Evolutionary conservation across 495 filamentous ascomycete species (phyloP).

Genomic region (Aspergillus cavernicola): DNA sequence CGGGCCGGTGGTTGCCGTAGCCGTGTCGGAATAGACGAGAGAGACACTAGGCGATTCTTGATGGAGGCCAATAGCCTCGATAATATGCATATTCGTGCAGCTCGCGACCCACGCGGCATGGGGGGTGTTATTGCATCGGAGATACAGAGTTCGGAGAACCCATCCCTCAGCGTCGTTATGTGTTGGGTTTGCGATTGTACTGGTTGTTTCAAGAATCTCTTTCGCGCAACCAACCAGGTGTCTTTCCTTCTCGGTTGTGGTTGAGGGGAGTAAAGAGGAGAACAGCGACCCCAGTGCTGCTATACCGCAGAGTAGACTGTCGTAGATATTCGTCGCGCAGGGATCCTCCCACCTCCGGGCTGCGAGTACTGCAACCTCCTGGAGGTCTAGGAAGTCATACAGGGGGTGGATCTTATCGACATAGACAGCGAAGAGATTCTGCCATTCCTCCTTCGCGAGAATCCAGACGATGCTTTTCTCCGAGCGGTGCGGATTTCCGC

Average conservation of each 20-base stretch:
- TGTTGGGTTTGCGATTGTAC: conserved; percentile 18
- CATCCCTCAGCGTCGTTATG: conserved; percentile 39
- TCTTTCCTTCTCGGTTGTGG: conserved; percentile 21
- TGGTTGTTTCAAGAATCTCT: conserved; percentile 30
- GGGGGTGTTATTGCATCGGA: conserved; percentile 41
- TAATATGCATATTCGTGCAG: conserved; percentile 45
- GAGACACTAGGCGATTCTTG: not conserved
- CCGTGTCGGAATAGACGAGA: not conserved
- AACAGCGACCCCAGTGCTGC: conserved; percentile 41
- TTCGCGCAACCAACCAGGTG: conserved; percentile 34
- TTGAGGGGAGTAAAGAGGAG: conserved; percentile 12
- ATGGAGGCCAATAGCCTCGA: conserved; percentile 45
- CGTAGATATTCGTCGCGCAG: conserved; percentile 21
- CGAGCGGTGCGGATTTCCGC: not conserved
- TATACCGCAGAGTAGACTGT: conserved; percentile 37
- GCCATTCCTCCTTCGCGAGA: conserved; percentile 32
- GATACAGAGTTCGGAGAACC: conserved; percentile 42
- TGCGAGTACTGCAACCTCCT: conserved; percentile 24
- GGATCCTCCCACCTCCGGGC: conserved; percentile 28
- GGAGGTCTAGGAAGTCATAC: conserved; percentile 44
- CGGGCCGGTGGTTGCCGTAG: conserved; percentile 18
- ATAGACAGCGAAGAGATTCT: conserved; percentile 32
- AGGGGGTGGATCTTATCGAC: conserved; percentile 42
- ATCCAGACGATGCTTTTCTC: conserved; percentile 27
- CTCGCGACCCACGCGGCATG: conserved; percentile 48